Base-by-base conservation (phyloP, 1,284 basidiomycete species). In the Pholiota adiposa region DNA sequence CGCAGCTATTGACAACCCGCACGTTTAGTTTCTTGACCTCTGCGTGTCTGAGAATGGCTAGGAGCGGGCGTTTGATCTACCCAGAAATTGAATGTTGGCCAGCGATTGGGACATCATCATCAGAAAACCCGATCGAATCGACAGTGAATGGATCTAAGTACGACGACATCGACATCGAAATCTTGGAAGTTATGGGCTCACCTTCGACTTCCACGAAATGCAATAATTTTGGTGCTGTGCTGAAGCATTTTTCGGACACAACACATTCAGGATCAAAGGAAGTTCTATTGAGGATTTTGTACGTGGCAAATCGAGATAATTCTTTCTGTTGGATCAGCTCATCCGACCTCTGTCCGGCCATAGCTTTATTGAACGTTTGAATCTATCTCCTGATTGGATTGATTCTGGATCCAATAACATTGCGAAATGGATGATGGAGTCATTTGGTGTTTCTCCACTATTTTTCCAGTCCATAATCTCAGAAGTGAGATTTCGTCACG, bases 371-470 rank as follows among this genome's bases (percentile, higher is more conserved):
- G 50, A 38, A 38, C 5, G 12, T 38, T 21, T 21, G 14, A n/a
- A 34, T 14, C 8, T 33, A 18, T 23, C 50, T 25, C 25, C 16
- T 14, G 33, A 34, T 18, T 19, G 23, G 21, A 51, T 18, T 33
- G 33, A 51, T 8, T 6, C 19, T 2, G 40, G 8, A 1, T 43
- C 40, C 19, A 43, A 0, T 23, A 43, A 12, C 3, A 52, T 43
- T 18, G 27, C 41, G 9, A 36, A 27, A 9, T 58, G 56, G 56
- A 23, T 58, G n/a, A 51, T 19, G 19, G 8, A 18, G 6, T 27
- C 41, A 4, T 53, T 46, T 19, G 56, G 56, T 38, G 51, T 53
- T 16, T 51, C 48, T 51, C 50, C 56, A 11, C 19, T 58, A 4
- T 58, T 58, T 33, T 52, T 58, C 14, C 21, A 36, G 51, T 40